A percentile compares a stretch with the other conserved stretches of the same genome.
Evolutionary conservation across 768 basidiomycete species (phyloP).

Genomic region (Boletus sp.): DNA sequence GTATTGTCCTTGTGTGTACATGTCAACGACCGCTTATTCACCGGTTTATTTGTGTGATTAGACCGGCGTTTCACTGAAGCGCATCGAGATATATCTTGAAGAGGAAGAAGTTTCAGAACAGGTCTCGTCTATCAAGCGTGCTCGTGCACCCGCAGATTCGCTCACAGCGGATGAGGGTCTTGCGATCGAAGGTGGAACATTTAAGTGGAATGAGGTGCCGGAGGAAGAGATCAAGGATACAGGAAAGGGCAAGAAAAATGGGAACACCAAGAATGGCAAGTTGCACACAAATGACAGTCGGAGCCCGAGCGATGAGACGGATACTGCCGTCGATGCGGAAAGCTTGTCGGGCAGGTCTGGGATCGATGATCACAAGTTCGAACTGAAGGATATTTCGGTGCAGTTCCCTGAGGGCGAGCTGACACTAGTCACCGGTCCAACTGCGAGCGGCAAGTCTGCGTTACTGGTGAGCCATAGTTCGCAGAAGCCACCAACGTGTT

Average conservation of each 20-base stretch:
- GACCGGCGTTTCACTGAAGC: slow-evolving; percentile 55
- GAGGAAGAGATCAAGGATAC: slow-evolving; percentile 27
- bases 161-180: slow-evolving; percentile 36
- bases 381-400: slow-evolving; percentile 43
- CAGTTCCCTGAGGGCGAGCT: slow-evolving; percentile 47
- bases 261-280: slow-evolving; percentile 1
- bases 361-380: slow-evolving; percentile 37
- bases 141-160: slow-evolving; percentile 21
- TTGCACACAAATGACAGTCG: not conserved
- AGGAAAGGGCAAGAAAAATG: slow-evolving; percentile 18
- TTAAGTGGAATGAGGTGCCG: slow-evolving; percentile 57
- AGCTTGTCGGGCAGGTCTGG: slow-evolving; percentile 10
- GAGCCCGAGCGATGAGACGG: slow-evolving; percentile 5
- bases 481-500: not conserved
- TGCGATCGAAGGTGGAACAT: slow-evolving; percentile 49
- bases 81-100: slow-evolving; percentile 57
- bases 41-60: slow-evolving; percentile 19
- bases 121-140: slow-evolving; percentile 54
- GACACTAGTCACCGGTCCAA: slow-evolving; percentile 46
- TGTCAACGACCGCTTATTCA: not conserved
- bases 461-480: slow-evolving; percentile 33
- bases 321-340: slow-evolving; percentile 13
- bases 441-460: slow-evolving; percentile 51
- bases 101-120: slow-evolving; percentile 64
- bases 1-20: not conserved